Conservation (phyloP, 345 rosid species). For the Linum usitatissimum region DNA sequence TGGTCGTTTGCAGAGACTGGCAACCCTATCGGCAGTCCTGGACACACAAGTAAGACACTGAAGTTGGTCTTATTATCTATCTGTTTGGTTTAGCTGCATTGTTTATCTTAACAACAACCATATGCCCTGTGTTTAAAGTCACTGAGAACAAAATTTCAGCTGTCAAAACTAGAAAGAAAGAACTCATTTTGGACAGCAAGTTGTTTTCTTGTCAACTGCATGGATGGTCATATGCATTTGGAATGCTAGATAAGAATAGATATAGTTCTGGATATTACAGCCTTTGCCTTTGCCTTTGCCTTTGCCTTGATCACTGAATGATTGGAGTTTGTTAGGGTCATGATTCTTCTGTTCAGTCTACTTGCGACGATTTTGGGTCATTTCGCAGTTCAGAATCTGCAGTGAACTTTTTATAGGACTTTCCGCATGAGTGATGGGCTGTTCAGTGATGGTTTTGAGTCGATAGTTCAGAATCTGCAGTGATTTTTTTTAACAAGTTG, state of each 20-base stretch:
- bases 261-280: neutral
- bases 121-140: too few relatives aligned
- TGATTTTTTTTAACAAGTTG: too few relatives aligned
- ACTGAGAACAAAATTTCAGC: too few relatives aligned
- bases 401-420: neutral
- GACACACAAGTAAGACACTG: constrained; percentile 54
- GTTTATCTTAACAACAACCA: neutral
- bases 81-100: neutral
- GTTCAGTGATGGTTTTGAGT: neutral
- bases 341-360: neutral
- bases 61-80: neutral
- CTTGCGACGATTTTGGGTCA: neutral
- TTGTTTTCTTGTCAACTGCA: too few relatives aligned
- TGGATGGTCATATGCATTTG: too few relatives aligned
- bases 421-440: too few relatives aligned
- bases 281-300: neutral
- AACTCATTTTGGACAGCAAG: too few relatives aligned
- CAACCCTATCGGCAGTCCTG: constrained; percentile 39
- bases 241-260: too few relatives aligned
- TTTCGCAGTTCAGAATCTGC: neutral
- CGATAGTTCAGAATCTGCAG: too few relatives aligned
- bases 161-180: too few relatives aligned
- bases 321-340: neutral
- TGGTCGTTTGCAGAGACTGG: constrained; percentile 27
- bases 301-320: neutral